Base-by-base conservation (phyloP, 371 early-diverging fungal species). In the Phascolomyces articulosus region DNA sequence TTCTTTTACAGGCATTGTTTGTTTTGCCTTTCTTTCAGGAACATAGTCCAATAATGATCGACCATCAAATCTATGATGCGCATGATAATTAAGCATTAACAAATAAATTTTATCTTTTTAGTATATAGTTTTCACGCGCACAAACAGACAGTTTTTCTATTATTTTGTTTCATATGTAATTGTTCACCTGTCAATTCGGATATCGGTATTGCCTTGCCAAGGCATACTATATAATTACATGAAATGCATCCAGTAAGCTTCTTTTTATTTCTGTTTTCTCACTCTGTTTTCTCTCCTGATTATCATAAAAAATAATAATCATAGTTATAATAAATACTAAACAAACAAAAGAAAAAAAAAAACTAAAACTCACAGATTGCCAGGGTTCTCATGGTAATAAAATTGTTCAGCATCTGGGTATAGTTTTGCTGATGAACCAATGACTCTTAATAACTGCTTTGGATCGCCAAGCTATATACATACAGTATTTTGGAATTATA, bases 51-150 rank as follows among this genome's bases (percentile, higher is more conserved):
- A 62, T 4, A 87, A 62, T 2, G 87, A 79, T 26, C 85, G 77
- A 13, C 85, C 87, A 62, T 87, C 87, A 58, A 87, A 87, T 29
- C 87, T 81, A 64, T n/a, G n/a, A n/a, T n/a, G n/a, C n/a, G n/a
- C n/a, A n/a, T n/a, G n/a, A n/a, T n/a, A n/a, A n/a, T n/a, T n/a
- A n/a, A n/a, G n/a, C n/a, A n/a, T n/a, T n/a, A n/a, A n/a, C n/a
- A n/a, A n/a, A n/a, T n/a, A n/a, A n/a, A n/a, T n/a, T n/a, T n/a
- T n/a, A n/a, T n/a, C n/a, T n/a, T n/a, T n/a, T n/a, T n/a, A n/a
- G n/a, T n/a, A n/a, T 10, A 4, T n/a, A 26, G 4, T 54, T 11
- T 44, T 15, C 44, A 44, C 44, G 16, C 44, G 16, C 6, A 44
- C 44, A 44, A 4, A n/a, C 44, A 44, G 1, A 44, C 13, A 44